These are phyloP conservation scores for Metrosideros polymorpha DNA, from an alignment of 441 rosid species.

Conservation along the genomic window DNA sequence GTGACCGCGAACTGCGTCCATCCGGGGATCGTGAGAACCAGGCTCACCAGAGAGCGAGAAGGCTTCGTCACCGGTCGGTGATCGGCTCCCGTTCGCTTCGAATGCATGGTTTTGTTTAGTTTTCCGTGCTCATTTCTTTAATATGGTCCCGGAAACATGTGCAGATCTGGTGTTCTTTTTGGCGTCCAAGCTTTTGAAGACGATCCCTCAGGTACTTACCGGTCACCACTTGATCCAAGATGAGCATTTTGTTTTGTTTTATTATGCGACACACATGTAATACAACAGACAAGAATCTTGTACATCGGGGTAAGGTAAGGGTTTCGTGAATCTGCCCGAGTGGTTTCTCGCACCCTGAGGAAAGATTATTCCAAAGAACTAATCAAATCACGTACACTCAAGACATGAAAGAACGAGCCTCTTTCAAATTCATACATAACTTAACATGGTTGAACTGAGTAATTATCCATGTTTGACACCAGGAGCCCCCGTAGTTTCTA, in stretches of 20 bases:
- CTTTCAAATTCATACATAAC: neutral
- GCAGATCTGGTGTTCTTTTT: constrained; percentile 79
- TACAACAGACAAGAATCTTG: neutral
- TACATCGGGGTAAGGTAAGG: neutral
- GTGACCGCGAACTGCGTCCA: constrained; percentile 84
- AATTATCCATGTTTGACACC: neutral
- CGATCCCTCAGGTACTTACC: constrained; percentile 73
- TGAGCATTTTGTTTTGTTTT: neutral
- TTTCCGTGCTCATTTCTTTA: neutral
- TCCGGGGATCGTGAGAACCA: constrained; percentile 87
- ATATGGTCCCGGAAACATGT: neutral
- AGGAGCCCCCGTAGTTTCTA: neutral
- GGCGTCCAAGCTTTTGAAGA: constrained; percentile 74
- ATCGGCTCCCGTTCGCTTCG: neutral
- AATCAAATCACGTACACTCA: too few relatives aligned
- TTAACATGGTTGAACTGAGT: neutral
- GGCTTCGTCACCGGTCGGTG: constrained; percentile 62
- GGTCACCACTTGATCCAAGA: neutral
- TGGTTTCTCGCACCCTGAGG: neutral
- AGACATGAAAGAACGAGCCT: neutral
- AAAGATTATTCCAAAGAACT: neutral
- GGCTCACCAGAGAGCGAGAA: constrained; percentile 86
- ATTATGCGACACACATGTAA: neutral
- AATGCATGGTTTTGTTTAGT: neutral
- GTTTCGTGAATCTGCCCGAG: neutral